A percentile compares a stretch with the other conserved stretches of the same genome.
Conservation (phyloP, 257 asterid genomes). For the Nemophila menziesii region DNA sequence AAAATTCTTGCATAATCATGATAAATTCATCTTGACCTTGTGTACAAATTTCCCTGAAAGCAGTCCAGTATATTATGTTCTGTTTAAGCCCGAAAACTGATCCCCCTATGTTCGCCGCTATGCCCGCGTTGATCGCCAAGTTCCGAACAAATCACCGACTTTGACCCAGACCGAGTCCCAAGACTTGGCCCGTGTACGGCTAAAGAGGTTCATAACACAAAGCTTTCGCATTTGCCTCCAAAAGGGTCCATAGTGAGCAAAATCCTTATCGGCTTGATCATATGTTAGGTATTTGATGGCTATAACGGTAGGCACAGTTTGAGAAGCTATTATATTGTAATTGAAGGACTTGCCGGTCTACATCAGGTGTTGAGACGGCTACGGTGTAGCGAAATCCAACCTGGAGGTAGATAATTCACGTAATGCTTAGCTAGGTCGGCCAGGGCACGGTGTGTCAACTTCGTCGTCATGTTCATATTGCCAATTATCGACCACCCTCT, state of each 20-base stretch:
- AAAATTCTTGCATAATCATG: slow-evolving; percentile 46
- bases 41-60: slow-evolving; percentile 47
- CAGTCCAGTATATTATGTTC: slow-evolving; percentile 49
- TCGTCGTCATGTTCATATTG: slow-evolving; percentile 39
- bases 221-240: slow-evolving; percentile 77
- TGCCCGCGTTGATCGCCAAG: slow-evolving; percentile 21
- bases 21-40: slow-evolving; percentile 59
- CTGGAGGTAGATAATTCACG: slow-evolving; percentile 26
- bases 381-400: slow-evolving; percentile 17
- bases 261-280: slow-evolving; percentile 63
- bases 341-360: slow-evolving; percentile 47
- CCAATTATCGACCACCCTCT: slow-evolving; percentile 55
- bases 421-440: slow-evolving; percentile 35
- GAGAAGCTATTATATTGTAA: slow-evolving; percentile 50
- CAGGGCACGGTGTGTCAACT: slow-evolving; percentile 47
- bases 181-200: slow-evolving; percentile 57
- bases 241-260: slow-evolving; percentile 63
- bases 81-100: slow-evolving; percentile 43
- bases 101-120: slow-evolving; percentile 43
- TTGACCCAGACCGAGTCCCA: slow-evolving; percentile 68
- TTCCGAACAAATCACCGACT: slow-evolving; percentile 33
- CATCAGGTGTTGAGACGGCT: slow-evolving; percentile 41
- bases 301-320: slow-evolving; percentile 46
- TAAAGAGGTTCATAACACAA: slow-evolving; percentile 59
- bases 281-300: slow-evolving; percentile 51